Evolutionary conservation across 2,329 filamentous ascomycete species (phyloP), one percentile per base, ranked within the genome.

Genomic region (Rhinocladiella similis): DNA sequence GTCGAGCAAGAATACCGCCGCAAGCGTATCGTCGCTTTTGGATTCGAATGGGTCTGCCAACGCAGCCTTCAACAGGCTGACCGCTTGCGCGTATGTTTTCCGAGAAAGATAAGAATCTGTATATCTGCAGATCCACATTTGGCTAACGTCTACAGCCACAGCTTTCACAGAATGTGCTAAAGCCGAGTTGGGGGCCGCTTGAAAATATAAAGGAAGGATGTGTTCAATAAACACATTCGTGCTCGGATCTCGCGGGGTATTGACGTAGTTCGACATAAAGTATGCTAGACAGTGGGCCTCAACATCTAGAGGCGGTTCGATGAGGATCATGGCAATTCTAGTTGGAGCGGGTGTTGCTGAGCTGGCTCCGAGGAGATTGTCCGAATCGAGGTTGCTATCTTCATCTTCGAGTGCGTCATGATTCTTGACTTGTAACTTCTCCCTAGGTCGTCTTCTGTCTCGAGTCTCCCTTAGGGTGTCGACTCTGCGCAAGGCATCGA

Each of bases 181-280:
- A 2, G 53, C 53, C 25, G 59, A 62, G 14, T 41, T 9, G 3
- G 38, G 43, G n/a, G 56, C 27, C 1, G 56, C 50, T 36, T 43
- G 49, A 33, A 56, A 14, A 50, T 57, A 62, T 16, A 59, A 39
- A 5, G 59, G 59, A 19, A 59, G 53, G 36, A 62, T 57, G 19
- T 56, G 50, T 39, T 59, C 59, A 43, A 59, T 47, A 47, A 62
- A 59, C 41, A 62, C 53, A 27, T 62, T 62, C 12, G 56, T 62
- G 35, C 50, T 59, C 5, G 53, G 52, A 19, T 62, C 59, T 18
- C 56, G 56, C 4, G 59, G 59, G 10, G 53, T 59, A 36, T 59
- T 54, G 59, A 62, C 56, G 43, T 62, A 62, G 41, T 62, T 62
- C 10, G 36, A 29, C 27, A 62, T 54, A 53, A 62, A 62, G 36